Percentiles rank a stretch among this genome's conserved stretches.
phyloP scores from a whole-genome alignment of 2,329 filamentous ascomycete species.

The Epichloe baconii region DNA sequence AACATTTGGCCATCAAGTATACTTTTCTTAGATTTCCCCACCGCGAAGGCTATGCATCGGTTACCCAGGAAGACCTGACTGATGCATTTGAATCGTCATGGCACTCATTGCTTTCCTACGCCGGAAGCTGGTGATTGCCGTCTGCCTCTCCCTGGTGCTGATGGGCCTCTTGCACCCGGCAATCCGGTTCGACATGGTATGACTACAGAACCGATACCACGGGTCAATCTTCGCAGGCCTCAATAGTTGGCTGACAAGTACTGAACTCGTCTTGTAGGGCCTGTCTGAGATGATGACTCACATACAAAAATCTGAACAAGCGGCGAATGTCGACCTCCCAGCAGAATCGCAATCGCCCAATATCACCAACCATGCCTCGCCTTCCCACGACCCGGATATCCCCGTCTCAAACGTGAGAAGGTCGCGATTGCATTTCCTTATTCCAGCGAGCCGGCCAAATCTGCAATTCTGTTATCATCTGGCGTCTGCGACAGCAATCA shows the following conservation, averaged over 20 bases:
- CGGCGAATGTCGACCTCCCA: background rate
- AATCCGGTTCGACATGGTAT: background rate
- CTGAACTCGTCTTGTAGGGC: background rate
- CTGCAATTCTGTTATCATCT: constrained; percentile 25
- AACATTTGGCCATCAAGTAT: background rate
- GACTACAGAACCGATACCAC: background rate
- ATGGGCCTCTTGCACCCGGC: background rate
- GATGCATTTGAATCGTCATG: background rate
- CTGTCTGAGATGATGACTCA: background rate
- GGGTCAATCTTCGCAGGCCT: background rate
- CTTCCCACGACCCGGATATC: background rate
- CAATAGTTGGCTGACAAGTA: background rate
- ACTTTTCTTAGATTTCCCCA: background rate
- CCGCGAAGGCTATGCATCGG: background rate
- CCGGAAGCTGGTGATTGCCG: constrained; percentile 2
- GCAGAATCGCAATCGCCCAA: background rate
- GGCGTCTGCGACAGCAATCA: constrained; percentile 23
- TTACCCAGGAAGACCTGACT: background rate
- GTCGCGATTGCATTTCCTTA: constrained; percentile 24
- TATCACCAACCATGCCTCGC: background rate
- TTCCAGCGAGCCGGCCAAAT: constrained; percentile 25
- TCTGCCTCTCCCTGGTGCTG: constrained; percentile 1
- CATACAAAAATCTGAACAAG: background rate
- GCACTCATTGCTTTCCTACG: background rate
- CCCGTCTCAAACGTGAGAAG: constrained; percentile 6